Evolutionary conservation across 2,329 filamentous ascomycete genomes (phyloP).

Genomic region (Neonectria coccinea): DNA sequence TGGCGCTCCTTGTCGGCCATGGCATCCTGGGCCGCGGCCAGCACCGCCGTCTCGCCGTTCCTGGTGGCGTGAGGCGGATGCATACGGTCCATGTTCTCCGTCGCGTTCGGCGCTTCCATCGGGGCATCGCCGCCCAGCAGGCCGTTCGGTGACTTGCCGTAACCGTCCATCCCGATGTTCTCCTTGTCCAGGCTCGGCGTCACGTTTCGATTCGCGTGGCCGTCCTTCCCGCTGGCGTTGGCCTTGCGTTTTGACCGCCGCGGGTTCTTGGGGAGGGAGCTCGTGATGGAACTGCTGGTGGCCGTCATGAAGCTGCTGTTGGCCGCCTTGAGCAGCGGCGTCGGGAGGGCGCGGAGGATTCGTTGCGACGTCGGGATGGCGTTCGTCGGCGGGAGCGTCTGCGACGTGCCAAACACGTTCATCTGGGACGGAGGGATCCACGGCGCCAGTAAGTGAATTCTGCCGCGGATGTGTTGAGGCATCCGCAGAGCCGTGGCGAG

Average conservation of each 20-base stretch:
- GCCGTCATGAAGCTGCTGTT: constrained; percentile 96
- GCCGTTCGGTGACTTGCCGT: constrained; percentile 43
- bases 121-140: constrained; percentile 36
- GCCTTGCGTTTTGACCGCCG: constrained; percentile 71
- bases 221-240: constrained; percentile 55
- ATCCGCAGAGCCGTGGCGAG: constrained; percentile 94
- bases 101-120: constrained; percentile 47
- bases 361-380: constrained; percentile 92
- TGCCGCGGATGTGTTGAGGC: constrained; percentile 93
- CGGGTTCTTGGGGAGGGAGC: constrained; percentile 76
- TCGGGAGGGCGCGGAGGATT: constrained; percentile 89
- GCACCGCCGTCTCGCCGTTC: constrained; percentile 42
- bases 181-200: constrained; percentile 62
- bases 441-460: constrained; percentile 92
- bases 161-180: constrained; percentile 51
- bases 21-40: constrained; percentile 69
- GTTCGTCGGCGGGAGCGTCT: constrained; percentile 81
- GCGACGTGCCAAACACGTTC: constrained; percentile 79
- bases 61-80: constrained; percentile 48
- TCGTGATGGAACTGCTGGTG: constrained; percentile 87
- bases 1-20: constrained; percentile 79
- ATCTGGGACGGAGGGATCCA: constrained; percentile 98
- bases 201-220: constrained; percentile 51
- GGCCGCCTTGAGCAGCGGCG: constrained; percentile 90
- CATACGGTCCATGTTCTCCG: constrained; percentile 64